Base-by-base conservation (phyloP, 2,329 filamentous ascomycete genomes). In the Chaetomiaceae sp. region DNA sequence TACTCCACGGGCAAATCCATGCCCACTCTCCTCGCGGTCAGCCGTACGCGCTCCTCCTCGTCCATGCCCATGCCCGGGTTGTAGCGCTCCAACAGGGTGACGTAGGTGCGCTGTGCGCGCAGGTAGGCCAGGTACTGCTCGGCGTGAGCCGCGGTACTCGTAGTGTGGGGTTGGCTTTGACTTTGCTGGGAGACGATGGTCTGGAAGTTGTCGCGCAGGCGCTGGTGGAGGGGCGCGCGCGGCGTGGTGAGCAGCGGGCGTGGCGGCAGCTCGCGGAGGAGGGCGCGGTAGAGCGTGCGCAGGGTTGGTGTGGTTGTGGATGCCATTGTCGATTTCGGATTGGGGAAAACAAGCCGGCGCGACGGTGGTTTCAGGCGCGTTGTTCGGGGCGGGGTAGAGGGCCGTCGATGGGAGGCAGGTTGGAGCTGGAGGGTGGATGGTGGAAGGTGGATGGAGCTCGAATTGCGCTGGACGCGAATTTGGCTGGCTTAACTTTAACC, bases 41-140 rank as follows among this genome's bases (percentile, higher is more conserved):
- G 70, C 48, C 88, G 72, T 34, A 96, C 82, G 50, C 87, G 76
- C 71, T 97, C 90, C 67, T 94, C 82, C 63, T 82, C 84, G 55
- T 85, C 81, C 84, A 95, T 87, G 56, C 80, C 79, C 81, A 94
- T 88, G 15, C 90, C 89, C 0, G 89, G 89, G 65, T 97, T 97
- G 68, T 98, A 97, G 58, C 90, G 77, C 68, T 96, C 90, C 30
- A 97, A 65, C 35, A 97, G 70, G 14, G 80, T 83, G 20, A 80
- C 77, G 65, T 97, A 96, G 62, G 79, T 79, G 42, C 90, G 75
- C 71, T 98, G 93, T n/a, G 90, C 84, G 57, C 80, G 79, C 17
- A 93, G 75, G 63, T 95, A 97, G 47, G 81, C 76, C 20, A 89
- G 68, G 56, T 88, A 81, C 65, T 97, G 88, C 53, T 88, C 80